Base-by-base conservation (phyloP, 805 yeast species). In the Candida palmyrensis region DNA sequence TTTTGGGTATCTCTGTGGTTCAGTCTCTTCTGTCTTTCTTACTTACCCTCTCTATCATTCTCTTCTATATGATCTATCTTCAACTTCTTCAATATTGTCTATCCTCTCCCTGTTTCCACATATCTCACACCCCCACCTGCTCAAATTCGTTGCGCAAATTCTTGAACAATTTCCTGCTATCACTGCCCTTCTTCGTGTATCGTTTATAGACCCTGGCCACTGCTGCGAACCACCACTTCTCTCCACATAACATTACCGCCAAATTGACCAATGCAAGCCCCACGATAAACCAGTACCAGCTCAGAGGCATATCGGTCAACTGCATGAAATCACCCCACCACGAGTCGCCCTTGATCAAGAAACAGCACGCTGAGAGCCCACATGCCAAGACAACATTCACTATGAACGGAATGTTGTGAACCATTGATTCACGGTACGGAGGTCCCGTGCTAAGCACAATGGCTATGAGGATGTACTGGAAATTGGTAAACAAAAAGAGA, bases 391-490 rank as follows among this genome's bases (percentile, higher is more conserved):
- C 41, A 26, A 84, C 66, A 32, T 88, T 86, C 2, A 65, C 25
- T 32, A 92, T 62, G 52, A 88, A 90, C 5, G 95, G 95, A 8
- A 43, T 32, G 47, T 82, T 92, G 40, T 77, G 68, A 18, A 61
- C 55, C 45, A 81, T 74, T 1, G 89, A 79, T 49, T 85, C 82
- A 36, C 98, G 71, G 56, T 87, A 92, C 14, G 99, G 99, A 6
- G 92, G 89, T 0, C 99, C 98, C 9, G 76, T 84, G 13, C 95
- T 83, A 38, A 92, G 64, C n/a, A 88, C 75, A 19, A 86, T 60
- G 0, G 97, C 96, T 35, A 79, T 72, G 36, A 87, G 61, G 30
- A 94, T 82, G 56, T 92, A 92, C 63, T 92, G 97, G 64, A 84
- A 83, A 49, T 88, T 86, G 3, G 95, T 74, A 47, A 74, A 78